Evolutionary conservation across 768 basidiomycete genomes (phyloP), one percentile per base, ranked within the genome.

Genomic region (Dictyophora rubrovolvata): DNA sequence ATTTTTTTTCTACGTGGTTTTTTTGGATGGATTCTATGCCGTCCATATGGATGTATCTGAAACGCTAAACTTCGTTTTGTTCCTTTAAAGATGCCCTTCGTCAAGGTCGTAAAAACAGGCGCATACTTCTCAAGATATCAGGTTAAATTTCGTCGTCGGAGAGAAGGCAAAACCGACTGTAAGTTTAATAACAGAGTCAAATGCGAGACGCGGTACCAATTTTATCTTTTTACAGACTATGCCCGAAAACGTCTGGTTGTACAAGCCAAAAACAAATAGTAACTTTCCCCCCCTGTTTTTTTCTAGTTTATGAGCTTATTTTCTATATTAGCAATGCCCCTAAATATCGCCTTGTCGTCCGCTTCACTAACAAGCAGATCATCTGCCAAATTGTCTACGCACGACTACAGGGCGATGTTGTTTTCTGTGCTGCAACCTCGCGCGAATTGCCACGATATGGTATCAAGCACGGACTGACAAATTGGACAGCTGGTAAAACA

Each of bases 191-290:
- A 22, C 48, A 20, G 8, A 36, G 21, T 18, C n/a, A 20, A n/a
- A 21, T 37, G 46, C 17, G 50, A 4, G 36, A 8, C 17, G 10
- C 34, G 21, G 37, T 60, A 36, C 59, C 66, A 53, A 65, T 49
- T 54, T 2, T 33, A 46, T 47, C 48, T 49, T 8, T 55, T 7
- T 28, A 10, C 60, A 93, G 90, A 98, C 82, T 97, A 98, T 68
- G 96, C 96, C 64, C 90, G 96, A 66, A 96, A 97, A 79, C 86
- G 94, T 65, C 83, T 99, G 57, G 85, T 98, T 64, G 85, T 90
- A 61, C 96, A 99, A 81, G 93, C 96, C 61, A 99, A 99, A 83
- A 98, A 97, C 85, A 98, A 98, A 80, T 98, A 96, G 87, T 88
- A 70, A 35, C 84, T 74, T n/a, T 37, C 17, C 14, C 4, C 5